Base-by-base conservation (phyloP, 2,329 filamentous ascomycete genomes). In the Karstenula rhodostoma region DNA sequence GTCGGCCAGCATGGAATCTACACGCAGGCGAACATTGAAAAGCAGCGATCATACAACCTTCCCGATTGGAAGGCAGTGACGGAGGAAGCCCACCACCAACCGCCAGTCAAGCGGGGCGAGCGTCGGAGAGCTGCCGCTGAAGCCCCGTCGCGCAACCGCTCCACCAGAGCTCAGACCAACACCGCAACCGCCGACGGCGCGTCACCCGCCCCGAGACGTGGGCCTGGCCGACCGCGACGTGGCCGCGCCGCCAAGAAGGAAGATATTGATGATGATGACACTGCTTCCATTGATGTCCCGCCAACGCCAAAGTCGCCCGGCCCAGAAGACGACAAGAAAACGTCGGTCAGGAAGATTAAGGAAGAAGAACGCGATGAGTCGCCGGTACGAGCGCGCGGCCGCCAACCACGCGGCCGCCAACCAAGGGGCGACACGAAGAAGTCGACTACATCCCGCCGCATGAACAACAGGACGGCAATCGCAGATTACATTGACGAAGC, bases 1-100 rank as follows among this genome's bases (percentile, higher is more conserved):
- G 94, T 96, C 84, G 95, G 95, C 44, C 93, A 92, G 54, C 93
- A 94, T 74, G 96, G 95, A 58, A 96, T 92, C 58, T 99, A 97
- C 76, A 94, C 94, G 37, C 95, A 99, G 78, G 92, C 95, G 73
- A 99, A 99, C 75, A 94, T 99, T 61, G 89, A 98, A 72, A 96
- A 97, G 79, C 93, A 96, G 76, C 87, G 95, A 75, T 93, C 93
- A 15, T 99, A 99, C 82, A 99, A 97, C 69, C 84, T 99, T 4
- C 94, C 94, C 0, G 94, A 99, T 78, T 99, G 95, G 95, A 92
- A 93, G 68, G 87, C 92, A 57, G 85, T 98, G 42, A 97, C 94
- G 75, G 92, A 97, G 65, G 93, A 97, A 79, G 94, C 92, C 75
- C 94, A 97, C 71, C 93, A 99, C 76, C 95, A 98, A 72, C 95